Conservation (phyloP, 2,329 filamentous ascomycete genomes). For the Thelonectria blattea region DNA sequence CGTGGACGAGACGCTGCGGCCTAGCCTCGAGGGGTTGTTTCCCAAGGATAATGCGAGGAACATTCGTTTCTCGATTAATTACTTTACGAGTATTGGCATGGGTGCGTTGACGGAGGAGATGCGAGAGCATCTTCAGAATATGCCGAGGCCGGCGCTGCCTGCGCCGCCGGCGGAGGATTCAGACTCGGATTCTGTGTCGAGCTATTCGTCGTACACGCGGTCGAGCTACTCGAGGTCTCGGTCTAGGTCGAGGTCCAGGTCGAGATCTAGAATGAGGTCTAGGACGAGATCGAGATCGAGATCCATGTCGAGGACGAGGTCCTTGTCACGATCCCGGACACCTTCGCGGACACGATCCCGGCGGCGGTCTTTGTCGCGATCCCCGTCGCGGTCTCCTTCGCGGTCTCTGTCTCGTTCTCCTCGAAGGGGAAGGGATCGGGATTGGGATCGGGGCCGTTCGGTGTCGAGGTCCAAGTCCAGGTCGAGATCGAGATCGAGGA, state of each 20-base stretch:
- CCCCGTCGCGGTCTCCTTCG: conserved; percentile 29
- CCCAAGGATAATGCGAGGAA: conserved; percentile 88
- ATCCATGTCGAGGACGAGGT: conserved; percentile 38
- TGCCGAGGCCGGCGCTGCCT: conserved; percentile 82
- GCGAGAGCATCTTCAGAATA: conserved; percentile 87
- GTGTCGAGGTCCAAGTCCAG: too few species aligned
- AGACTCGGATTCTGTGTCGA: conserved; percentile 75
- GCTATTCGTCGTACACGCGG: conserved; percentile 76
- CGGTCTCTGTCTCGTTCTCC: conserved; percentile 35
- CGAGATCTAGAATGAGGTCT: conserved; percentile 55
- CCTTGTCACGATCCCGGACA: conserved; percentile 35
- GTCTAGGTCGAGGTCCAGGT: conserved; percentile 52
- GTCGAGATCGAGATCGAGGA: conserved; percentile 25
- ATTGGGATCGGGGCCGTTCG: too few species aligned
- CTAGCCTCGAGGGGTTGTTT: conserved; percentile 85
- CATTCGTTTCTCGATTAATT: conserved; percentile 97
- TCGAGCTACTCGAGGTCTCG: conserved; percentile 62
- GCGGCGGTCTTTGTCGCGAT: conserved; percentile 39
- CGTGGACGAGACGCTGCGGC: conserved; percentile 77
- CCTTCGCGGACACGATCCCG: conserved; percentile 32
- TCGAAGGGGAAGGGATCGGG: background rate
- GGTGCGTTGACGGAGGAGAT: conserved; percentile 93
- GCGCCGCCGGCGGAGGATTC: conserved; percentile 67
- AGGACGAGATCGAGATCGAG: conserved; percentile 39
- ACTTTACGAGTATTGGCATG: conserved; percentile 98